Percentiles rank a stretch among this genome's conserved stretches.
Conservation (phyloP, 257 asterid species). For the Gentiana straminea region DNA sequence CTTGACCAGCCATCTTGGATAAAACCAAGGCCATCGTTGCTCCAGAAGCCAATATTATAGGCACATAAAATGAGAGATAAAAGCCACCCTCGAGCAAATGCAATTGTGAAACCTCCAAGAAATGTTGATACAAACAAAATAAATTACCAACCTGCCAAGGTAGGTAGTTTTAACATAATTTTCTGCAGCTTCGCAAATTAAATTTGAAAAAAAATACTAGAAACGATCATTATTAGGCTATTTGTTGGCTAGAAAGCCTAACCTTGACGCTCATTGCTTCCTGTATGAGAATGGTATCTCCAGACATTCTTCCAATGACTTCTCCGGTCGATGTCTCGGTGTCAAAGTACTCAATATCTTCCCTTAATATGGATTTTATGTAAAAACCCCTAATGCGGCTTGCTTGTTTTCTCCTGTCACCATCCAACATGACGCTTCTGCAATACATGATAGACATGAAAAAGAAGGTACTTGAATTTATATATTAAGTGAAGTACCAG, state of each 20-base stretch:
- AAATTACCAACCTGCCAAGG: conserved; percentile 42
- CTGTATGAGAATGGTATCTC: conserved; percentile 43
- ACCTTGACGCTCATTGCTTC: conserved; percentile 81
- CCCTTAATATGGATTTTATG: conserved; percentile 32
- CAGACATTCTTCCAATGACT: conserved; percentile 36
- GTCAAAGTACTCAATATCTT: conserved; percentile 43
- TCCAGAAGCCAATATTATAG: conserved; percentile 29
- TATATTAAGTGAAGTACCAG: no score
- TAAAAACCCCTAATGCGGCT: conserved; percentile 37
- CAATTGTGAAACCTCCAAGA: conserved; percentile 47
- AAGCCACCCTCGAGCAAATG: conserved; percentile 51
- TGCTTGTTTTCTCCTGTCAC: conserved; percentile 37
- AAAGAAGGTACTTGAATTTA: no score
- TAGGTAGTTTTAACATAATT: background rate
- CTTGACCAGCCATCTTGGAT: conserved; percentile 39
- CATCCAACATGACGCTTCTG: conserved; percentile 48
- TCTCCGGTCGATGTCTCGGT: conserved; percentile 38
- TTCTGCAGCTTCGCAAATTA: background rate
- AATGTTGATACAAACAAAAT: conserved; percentile 42
- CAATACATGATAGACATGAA: background rate
- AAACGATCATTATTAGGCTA: background rate
- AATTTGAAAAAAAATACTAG: background rate
- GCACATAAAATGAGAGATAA: conserved; percentile 35
- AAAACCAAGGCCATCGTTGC: conserved; percentile 31
- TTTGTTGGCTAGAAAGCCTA: background rate